Evolutionary conservation across 2,329 filamentous ascomycete genomes (phyloP), one percentile per base, ranked within the genome.

Genomic region (Calonectria pteridis): DNA sequence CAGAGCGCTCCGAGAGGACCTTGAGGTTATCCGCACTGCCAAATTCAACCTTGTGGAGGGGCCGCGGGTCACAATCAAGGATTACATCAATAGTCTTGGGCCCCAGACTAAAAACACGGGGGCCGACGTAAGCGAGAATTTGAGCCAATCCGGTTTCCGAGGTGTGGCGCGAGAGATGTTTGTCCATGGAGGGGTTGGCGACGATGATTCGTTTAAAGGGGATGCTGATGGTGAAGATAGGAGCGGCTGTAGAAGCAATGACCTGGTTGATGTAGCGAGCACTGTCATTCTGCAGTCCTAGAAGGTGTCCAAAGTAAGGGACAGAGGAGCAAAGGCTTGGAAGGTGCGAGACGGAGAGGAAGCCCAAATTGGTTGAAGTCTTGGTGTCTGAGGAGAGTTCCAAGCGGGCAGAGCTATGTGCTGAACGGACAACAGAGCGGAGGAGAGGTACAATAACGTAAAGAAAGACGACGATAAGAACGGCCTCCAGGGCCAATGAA

Each of bases 141-240:
- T 82, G 80, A 14, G 81, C 78, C 16, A 83, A 75, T 3, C 82
- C 82, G 4, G 80, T 83, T 20, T 83, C 81, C 1, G 73, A 76
- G 4, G 79, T 79, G 29, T 83, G 81, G 5, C 79, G 78, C 0
- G 81, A 75, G 3, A 83, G 76, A 2, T 73, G 70, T 33, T 79
- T 75, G 63, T 83, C 82, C 69, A 83, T 73, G 18, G 77, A 79
- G 18, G 82, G 82, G 53, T 79, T 73, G 6, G 76, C 81, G 20
- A 83, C 71, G 23, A 82, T 76, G 51, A 83, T 77, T 46, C 76
- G 73, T 35, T 77, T 77, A 67, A 79, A 79, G 10, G 82, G 79
- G 46, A 83, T 76, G 40, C 81, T 78, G 75, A 83, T 83, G 50
- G 79, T 81, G 28, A 83, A 82, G 33, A 80, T 70, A 18, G 77